A percentile compares a stretch with the other conserved stretches of the same genome.
phyloP scores from a whole-genome alignment of 1,284 basidiomycete species.

The Tilletia walkeri region DNA sequence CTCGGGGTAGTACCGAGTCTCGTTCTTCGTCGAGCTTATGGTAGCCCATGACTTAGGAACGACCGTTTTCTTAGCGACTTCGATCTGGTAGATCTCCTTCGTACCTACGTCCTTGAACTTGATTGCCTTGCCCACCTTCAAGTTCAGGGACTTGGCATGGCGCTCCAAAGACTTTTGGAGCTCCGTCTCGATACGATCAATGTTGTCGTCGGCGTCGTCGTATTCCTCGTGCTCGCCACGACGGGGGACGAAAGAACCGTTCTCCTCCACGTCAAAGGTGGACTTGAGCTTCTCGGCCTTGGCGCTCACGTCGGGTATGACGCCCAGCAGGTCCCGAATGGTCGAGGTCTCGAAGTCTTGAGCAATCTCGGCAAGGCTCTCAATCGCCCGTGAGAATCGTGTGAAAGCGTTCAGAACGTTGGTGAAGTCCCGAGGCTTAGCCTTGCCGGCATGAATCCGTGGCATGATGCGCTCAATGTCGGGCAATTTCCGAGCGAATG shows the following conservation, averaged over 20 bases:
- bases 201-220: conserved; percentile 39
- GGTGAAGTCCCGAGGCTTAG: conserved; percentile 50
- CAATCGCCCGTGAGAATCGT: conserved; percentile 32
- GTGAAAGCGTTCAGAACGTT: conserved; percentile 43
- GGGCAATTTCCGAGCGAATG: conserved; percentile 43
- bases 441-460: conserved; percentile 50
- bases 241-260: conserved; percentile 49
- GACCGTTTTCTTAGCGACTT: conserved; percentile 47
- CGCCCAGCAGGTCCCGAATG: conserved; percentile 31
- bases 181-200: conserved; percentile 39
- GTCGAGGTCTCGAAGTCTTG: conserved; percentile 29
- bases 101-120: conserved; percentile 54
- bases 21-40: conserved; percentile 50
- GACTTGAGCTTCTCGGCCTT: conserved; percentile 38
- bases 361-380: conserved; percentile 23
- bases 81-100: conserved; percentile 55
- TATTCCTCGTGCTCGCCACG: conserved; percentile 38
- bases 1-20: conserved; percentile 52
- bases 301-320: conserved; percentile 42
- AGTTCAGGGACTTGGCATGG: conserved; percentile 38
- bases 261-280: conserved; percentile 42
- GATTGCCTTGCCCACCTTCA: conserved; percentile 32
- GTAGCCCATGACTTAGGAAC: conserved; percentile 50
- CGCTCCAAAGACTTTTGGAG: conserved; percentile 42
- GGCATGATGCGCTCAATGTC: conserved; percentile 53